Base-by-base conservation (phyloP, 768 basidiomycete genomes). In the Russula dissimulans region DNA sequence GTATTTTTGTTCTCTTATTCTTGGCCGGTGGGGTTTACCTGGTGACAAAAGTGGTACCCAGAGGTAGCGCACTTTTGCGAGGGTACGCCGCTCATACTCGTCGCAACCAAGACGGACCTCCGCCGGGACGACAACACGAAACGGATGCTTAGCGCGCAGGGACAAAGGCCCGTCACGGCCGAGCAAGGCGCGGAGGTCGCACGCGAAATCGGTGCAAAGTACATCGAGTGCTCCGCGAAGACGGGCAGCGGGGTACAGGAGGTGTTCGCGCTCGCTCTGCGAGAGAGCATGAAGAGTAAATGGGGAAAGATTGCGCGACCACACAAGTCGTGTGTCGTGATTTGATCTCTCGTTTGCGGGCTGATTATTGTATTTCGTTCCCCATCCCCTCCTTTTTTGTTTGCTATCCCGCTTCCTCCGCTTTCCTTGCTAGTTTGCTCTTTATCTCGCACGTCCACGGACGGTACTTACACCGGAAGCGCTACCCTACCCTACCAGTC, bases 211-310 rank as follows among this genome's bases (percentile, higher is more conserved):
- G 93, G 94, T 29, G 94, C 94, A 17, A 81, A 84, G 71, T 99
- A 98, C 71, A 78, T 87, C 62, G 95, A 99, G 72, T 98, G 97
- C 73, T 90, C 87, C 38, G 91, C 95, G 48, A 97, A 95, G 77
- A 86, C 84, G n/a, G 91, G 94, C 5, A 76, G 75, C 15, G 92
- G 92, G 50, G 91, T 98, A 46, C 85, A 90, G 64, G 92, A 95
- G 48, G 95, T 98, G 41, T 98, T 99, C 72, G 79, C 85, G 43
- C 79, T 87, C 14, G 97, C 97, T 6, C 75, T 98, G 61, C 83
- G 82, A 71, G 93, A 97, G 77, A 91, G 91, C 69, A 80, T 97
- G 83, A 86, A 79, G 65, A 83, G 87, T 18, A 77, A 81, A 54
- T 88, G 89, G 85, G 82, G 84, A 36, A 85, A 87, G 75, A 83